Conservation (phyloP, 2,329 filamentous ascomycete genomes). For the Botrytis tulipae region DNA sequence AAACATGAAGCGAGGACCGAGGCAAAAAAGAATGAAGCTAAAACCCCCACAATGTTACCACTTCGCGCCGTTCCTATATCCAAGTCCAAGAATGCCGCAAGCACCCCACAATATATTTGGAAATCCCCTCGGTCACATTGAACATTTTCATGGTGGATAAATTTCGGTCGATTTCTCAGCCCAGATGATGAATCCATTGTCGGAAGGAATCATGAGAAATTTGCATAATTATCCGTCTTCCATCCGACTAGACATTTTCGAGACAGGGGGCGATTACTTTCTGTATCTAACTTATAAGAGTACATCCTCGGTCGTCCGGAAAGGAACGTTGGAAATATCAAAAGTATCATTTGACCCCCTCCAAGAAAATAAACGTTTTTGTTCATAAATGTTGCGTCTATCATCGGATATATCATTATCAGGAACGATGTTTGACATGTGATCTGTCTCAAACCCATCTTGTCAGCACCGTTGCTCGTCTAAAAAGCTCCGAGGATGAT, state of each 20-base stretch:
- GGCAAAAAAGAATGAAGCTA: slow-evolving; percentile 5
- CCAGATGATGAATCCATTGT: not conserved
- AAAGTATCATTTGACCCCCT: slow-evolving; percentile 17
- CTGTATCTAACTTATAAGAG: not conserved
- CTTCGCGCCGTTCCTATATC: not conserved
- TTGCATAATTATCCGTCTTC: not conserved
- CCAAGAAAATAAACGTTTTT: not conserved
- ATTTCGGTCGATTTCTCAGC: not conserved
- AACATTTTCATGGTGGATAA: not conserved
- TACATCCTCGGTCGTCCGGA: slow-evolving; percentile 13
- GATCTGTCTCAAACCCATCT: not conserved
- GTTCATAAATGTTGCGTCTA: not conserved
- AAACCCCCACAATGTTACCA: slow-evolving; percentile 6
- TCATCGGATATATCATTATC: not conserved
- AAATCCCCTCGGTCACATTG: not conserved
- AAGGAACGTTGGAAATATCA: slow-evolving; percentile 7
- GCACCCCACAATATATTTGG: not conserved
- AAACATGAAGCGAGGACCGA: slow-evolving; percentile 13
- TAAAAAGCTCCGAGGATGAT: not conserved
- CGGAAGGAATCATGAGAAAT: not conserved
- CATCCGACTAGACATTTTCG: not conserved
- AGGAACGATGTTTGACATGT: not conserved
- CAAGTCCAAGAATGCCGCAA: not conserved
- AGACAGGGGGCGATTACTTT: not conserved
- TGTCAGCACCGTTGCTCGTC: not conserved